Evolutionary conservation across 805 yeast species (phyloP).

Genomic region (Zygoascus bituminiphila): DNA sequence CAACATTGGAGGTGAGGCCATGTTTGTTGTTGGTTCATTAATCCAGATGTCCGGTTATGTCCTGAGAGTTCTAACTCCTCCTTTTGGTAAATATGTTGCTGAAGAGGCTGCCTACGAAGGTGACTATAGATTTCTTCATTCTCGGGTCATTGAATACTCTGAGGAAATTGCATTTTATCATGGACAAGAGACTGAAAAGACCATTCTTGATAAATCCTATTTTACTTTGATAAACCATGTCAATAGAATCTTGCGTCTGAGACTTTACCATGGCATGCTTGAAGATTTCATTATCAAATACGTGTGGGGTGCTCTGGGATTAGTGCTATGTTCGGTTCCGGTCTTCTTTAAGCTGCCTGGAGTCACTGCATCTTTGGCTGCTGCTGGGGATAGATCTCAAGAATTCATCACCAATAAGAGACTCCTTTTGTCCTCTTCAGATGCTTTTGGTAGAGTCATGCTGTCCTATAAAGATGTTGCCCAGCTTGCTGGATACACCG

Average conservation of each 20-base stretch:
- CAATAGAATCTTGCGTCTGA: constrained; percentile 64
- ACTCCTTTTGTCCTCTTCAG: constrained; percentile 72
- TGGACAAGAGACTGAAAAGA: constrained; percentile 75
- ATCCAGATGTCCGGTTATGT: constrained; percentile 74
- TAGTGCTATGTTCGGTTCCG: constrained; percentile 80
- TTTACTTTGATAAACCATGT: constrained; percentile 73
- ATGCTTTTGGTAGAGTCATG: constrained; percentile 79
- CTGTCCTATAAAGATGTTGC: constrained; percentile 78
- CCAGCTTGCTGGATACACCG: constrained; percentile 74
- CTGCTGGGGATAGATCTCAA: constrained; percentile 43
- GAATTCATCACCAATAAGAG: constrained; percentile 85
- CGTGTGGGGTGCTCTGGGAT: constrained; percentile 93
- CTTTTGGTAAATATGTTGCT: constrained; percentile 73
- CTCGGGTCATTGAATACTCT: constrained; percentile 65
- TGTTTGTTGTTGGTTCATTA: constrained; percentile 66
- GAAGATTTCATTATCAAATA: constrained; percentile 86
- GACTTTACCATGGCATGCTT: constrained; percentile 70
- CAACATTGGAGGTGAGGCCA: constrained; percentile 51
- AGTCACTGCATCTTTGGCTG: constrained; percentile 12
- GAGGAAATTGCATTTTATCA: constrained; percentile 84
- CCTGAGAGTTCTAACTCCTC: constrained; percentile 74
- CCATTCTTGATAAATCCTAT: constrained; percentile 67
- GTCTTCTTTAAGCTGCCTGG: constrained; percentile 55
- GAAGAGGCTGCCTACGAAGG: constrained; percentile 77
- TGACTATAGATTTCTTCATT: constrained; percentile 71